A percentile compares a stretch with the other conserved stretches of the same genome.
Evolutionary conservation across 345 rosid species (phyloP).

Genomic region (Syzygium aromaticum): DNA sequence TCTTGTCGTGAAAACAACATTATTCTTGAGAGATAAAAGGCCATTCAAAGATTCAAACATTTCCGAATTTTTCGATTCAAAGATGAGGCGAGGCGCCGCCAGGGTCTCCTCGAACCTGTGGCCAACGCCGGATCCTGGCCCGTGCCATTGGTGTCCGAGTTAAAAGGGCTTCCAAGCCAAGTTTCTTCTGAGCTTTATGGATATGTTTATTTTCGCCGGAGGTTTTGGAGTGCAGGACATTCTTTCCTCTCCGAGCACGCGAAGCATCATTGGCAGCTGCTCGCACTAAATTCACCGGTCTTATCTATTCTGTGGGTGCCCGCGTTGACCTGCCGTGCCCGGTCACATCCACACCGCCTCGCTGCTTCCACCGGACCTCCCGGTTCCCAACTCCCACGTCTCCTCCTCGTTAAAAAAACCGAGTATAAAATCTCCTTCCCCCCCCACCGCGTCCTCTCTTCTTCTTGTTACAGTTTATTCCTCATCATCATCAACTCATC

Average conservation of each 20-base stretch:
- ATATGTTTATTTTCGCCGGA: background rate
- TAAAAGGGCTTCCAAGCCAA: background rate
- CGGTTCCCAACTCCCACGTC: background rate
- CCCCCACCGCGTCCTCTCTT: rapidly evolving
- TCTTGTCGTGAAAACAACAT: background rate
- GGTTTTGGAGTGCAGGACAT: background rate
- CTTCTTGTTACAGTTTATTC: background rate
- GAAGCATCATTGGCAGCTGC: background rate
- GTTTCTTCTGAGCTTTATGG: background rate
- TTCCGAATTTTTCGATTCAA: rapidly evolving
- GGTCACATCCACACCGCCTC: background rate
- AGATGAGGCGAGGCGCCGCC: background rate
- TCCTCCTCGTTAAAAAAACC: background rate
- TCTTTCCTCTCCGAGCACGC: slow-evolving; percentile 3
- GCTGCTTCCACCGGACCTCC: background rate
- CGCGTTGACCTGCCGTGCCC: background rate
- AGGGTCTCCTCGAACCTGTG: background rate
- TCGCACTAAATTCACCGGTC: background rate
- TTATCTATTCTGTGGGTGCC: no score
- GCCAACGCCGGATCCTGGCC: background rate
- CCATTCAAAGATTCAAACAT: background rate
- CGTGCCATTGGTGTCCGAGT: no score
- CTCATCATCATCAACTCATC: background rate
- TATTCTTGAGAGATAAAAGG: background rate
- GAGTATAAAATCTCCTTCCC: background rate